Percentiles rank a stretch among this genome's conserved stretches.
Evolutionary conservation across 768 basidiomycete genomes (phyloP).

Genomic region (Agaricus blazei): DNA sequence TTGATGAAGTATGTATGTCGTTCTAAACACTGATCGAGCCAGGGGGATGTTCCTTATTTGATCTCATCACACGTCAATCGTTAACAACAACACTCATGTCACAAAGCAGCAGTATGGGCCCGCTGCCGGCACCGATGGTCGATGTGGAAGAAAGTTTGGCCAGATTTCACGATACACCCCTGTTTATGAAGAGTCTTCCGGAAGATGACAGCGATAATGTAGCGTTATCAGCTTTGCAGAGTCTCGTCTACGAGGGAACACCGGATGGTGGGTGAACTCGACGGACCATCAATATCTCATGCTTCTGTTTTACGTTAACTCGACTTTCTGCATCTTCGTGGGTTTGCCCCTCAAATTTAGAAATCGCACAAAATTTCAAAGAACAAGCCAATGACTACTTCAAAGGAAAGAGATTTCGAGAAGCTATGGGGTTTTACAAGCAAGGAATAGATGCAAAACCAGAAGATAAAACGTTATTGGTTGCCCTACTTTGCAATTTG

Average conservation of each 20-base stretch:
- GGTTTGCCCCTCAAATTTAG: slow-evolving; percentile 31
- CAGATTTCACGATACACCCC: slow-evolving; percentile 61
- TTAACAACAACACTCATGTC: not conserved
- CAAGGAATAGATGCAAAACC: slow-evolving; percentile 87
- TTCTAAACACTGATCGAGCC: no score
- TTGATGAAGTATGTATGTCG: no score
- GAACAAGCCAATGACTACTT: slow-evolving; percentile 95
- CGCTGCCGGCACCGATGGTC: slow-evolving; percentile 18
- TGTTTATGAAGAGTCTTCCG: slow-evolving; percentile 92
- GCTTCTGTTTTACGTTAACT: slow-evolving; percentile 3
- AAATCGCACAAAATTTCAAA: slow-evolving; percentile 90
- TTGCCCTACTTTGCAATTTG: slow-evolving; percentile 79
- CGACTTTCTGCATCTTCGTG: not conserved
- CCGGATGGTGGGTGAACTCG: slow-evolving; percentile 78
- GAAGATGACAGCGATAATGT: slow-evolving; percentile 59
- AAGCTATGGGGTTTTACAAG: slow-evolving; percentile 86
- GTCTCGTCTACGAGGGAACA: slow-evolving; percentile 83
- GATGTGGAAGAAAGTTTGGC: slow-evolving; percentile 35
- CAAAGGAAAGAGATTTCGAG: slow-evolving; percentile 78
- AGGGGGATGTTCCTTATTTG: no score
- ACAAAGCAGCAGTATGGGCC: not conserved
- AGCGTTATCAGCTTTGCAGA: slow-evolving; percentile 78
- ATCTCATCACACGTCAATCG: not conserved
- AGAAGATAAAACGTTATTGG: slow-evolving; percentile 47
- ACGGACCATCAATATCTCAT: not conserved